Evolutionary conservation across 2,329 filamentous ascomycete genomes (phyloP).

Genomic region (Massarina eburnea): DNA sequence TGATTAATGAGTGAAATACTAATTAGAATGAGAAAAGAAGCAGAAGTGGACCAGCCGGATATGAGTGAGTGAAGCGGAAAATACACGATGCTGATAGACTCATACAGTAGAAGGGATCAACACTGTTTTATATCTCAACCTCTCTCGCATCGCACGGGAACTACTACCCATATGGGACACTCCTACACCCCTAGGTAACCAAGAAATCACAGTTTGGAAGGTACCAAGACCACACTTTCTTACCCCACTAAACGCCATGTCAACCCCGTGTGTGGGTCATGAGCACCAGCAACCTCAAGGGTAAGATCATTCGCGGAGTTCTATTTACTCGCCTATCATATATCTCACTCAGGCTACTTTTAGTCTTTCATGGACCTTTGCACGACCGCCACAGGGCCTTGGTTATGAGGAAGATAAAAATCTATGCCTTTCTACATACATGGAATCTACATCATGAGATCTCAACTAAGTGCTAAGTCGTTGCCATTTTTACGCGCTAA

Average conservation of each 20-base stretch:
- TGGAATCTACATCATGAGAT: no score
- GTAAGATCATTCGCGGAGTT: no score
- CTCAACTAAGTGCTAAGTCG: no score
- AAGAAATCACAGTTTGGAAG: neutral
- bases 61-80: neutral
- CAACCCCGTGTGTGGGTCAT: no score
- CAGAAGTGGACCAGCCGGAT: neutral
- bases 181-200: no score
- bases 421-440: no score
- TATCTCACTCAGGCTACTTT: no score
- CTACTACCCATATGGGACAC: neutral
- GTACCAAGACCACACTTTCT: neutral
- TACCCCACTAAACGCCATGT: neutral
- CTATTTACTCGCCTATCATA: no score
- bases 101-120: neutral
- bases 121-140: conserved; percentile 4
- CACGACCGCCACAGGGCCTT: no score
- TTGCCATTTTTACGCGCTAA: neutral
- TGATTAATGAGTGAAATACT: neutral
- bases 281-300: no score
- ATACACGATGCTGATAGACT: neutral
- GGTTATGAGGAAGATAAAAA: no score
- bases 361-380: no score
- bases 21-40: neutral
- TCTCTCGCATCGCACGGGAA: neutral